Evolutionary conservation across 768 basidiomycete species (phyloP), one percentile per base, ranked within the genome.

Genomic region (Kwoniella pini): DNA sequence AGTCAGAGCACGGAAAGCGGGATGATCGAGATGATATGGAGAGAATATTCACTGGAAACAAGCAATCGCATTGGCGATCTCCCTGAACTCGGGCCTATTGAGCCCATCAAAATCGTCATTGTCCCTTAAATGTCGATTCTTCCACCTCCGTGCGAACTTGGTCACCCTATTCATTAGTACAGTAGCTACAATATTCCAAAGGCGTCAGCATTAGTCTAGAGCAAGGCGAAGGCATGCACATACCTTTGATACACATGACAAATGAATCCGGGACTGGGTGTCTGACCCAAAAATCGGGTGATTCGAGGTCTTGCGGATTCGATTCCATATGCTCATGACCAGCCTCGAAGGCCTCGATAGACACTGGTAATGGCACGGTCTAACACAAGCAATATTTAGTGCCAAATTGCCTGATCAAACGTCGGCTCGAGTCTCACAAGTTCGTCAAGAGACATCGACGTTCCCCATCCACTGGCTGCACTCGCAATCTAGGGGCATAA

Each of bases 391-490:
- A n/a, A n/a, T n/a, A n/a, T n/a, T n/a, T n/a, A n/a, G n/a, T n/a
- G n/a, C n/a, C n/a, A n/a, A n/a, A n/a, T n/a, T n/a, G n/a, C n/a
- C n/a, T n/a, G n/a, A n/a, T n/a, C n/a, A n/a, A n/a, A n/a, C n/a
- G n/a, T n/a, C n/a, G n/a, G n/a, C n/a, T n/a, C n/a, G 3, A 3
- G 22, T 57, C 68, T 65, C 24, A 72, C 71, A 33, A 78, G 55
- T 56, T 78, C 77, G 49, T 78, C 75, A 19, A 77, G 48, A 4
- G 64, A 52, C 30, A 78, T 68, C 13, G 69, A 67, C 0, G 70
- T 72, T 9, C 72, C 70, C 77, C 77, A 78, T 2, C 74, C 72
- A 7, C 72, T 71, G 11, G 72, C 68, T 6, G 72, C 52, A 30
- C 63, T 65, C 13, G 65, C 61, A 48, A 71, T 68, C 65, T 66